These are phyloP conservation scores for Apophysomyces elegans DNA, from an alignment of 371 early-diverging fungal species.

Conservation along the genomic window DNA sequence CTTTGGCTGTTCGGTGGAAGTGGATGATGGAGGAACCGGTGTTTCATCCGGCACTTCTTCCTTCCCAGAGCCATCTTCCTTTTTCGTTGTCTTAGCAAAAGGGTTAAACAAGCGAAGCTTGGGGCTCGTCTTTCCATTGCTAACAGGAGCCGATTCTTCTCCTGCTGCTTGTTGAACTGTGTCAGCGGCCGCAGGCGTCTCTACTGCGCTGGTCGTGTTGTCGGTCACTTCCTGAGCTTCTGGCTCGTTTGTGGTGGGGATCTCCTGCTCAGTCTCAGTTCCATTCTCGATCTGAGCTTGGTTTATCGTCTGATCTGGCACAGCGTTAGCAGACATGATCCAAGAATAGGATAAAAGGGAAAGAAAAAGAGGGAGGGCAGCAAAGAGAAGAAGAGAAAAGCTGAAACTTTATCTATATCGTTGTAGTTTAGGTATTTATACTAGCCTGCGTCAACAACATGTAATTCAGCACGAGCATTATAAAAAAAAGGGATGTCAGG, in stretches of 20 bases:
- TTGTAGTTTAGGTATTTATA: not conserved
- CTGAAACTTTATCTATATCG: not conserved
- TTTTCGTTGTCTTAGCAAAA: slow-evolving; percentile 11
- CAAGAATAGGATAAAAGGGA: not conserved
- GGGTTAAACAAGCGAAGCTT: slow-evolving; percentile 13
- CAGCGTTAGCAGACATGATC: not conserved
- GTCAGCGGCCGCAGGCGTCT: not conserved
- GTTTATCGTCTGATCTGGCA: not conserved
- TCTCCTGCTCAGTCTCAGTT: not conserved
- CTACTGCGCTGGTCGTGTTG: not conserved
- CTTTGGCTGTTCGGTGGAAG: not conserved
- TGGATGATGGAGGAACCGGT: not conserved
- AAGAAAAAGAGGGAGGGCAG: not conserved
- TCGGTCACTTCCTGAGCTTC: not conserved
- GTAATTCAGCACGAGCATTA: slow-evolving; percentile 4
- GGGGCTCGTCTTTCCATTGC: slow-evolving; percentile 12
- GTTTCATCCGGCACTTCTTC: slow-evolving; percentile 11
- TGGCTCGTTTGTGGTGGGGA: not conserved
- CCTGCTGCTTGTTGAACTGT: not conserved
- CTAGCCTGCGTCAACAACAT: not conserved
- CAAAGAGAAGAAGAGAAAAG: too few species aligned
- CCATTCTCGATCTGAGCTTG: slow-evolving; percentile 3
- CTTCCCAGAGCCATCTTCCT: slow-evolving; percentile 15
- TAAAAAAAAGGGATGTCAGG: not conserved
- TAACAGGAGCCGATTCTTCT: not conserved